These are phyloP conservation scores for Neofusicoccum sp. DNA, from an alignment of 2,329 filamentous ascomycete species.

Conservation along the genomic window DNA sequence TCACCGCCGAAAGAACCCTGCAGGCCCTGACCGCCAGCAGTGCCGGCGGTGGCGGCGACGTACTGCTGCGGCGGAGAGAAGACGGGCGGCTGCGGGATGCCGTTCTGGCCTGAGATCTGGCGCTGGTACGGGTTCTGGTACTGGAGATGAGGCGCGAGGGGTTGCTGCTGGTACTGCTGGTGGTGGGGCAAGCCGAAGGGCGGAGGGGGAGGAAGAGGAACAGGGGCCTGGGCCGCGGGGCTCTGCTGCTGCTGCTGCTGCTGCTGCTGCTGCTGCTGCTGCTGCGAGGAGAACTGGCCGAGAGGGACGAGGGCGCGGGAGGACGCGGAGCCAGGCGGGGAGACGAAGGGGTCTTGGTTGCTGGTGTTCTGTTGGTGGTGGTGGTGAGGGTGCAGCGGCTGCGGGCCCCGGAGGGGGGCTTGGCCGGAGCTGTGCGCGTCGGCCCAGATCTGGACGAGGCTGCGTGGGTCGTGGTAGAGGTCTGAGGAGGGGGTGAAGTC, in stretches of 20 bases:
- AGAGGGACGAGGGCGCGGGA: not conserved
- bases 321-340: too few species aligned
- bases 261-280: not conserved
- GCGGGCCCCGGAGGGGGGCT: not conserved
- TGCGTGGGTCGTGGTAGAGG: slow-evolving; percentile 12
- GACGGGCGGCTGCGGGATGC: too few species aligned
- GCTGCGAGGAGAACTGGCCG: not conserved
- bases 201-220: not conserved
- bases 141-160: too few species aligned
- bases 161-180: too few species aligned
- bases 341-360: not conserved
- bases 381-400: not conserved
- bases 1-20: too few species aligned
- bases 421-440: not conserved
- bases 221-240: not conserved
- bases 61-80: too few species aligned
- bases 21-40: too few species aligned
- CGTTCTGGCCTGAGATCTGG: too few species aligned
- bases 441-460: slow-evolving; percentile 9
- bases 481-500: not conserved
- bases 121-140: too few species aligned
- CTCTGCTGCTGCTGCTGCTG: not conserved
- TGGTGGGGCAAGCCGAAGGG: too few species aligned
- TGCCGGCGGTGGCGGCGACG: too few species aligned
- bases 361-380: not conserved